A percentile compares a stretch with the other conserved stretches of the same genome.
These are phyloP conservation scores for Sordariomycetes sp. DNA, from an alignment of 2,329 filamentous ascomycete species.

Conservation along the genomic window DNA sequence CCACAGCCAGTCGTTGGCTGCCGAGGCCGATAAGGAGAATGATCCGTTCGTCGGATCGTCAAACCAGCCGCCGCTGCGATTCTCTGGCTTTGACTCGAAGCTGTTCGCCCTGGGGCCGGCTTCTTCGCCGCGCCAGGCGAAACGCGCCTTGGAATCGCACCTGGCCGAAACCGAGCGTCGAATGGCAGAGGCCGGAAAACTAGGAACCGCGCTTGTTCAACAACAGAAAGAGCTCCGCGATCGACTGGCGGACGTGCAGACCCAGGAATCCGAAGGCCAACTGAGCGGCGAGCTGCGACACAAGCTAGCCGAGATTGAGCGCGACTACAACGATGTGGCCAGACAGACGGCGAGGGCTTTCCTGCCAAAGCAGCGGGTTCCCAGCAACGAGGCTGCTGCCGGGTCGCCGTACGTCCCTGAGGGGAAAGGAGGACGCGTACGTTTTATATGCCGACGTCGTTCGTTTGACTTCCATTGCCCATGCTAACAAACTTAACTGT, in stretches of 20 bases:
- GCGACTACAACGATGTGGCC: slow-evolving; percentile 89
- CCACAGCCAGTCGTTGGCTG: slow-evolving; percentile 28
- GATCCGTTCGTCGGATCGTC: slow-evolving; percentile 47
- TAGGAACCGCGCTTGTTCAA: slow-evolving; percentile 78
- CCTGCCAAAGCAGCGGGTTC: slow-evolving; percentile 70
- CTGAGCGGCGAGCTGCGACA: slow-evolving; percentile 73
- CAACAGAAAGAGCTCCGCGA: slow-evolving; percentile 79
- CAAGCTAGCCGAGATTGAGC: slow-evolving; percentile 78
- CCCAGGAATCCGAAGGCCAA: slow-evolving; percentile 63
- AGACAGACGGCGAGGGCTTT: slow-evolving; percentile 83
- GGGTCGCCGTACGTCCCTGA: slow-evolving; percentile 44
- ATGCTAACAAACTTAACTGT: slow-evolving; percentile 3
- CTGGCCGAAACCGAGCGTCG: slow-evolving; percentile 85
- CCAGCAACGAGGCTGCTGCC: slow-evolving; percentile 51
- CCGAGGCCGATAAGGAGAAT: slow-evolving; percentile 22
- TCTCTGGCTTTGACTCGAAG: slow-evolving; percentile 73
- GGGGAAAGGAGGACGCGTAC: slow-evolving; percentile 40
- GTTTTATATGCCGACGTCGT: slow-evolving; percentile 13
- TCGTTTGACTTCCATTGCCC: background rate
- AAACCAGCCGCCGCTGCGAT: slow-evolving; percentile 47
- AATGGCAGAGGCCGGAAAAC: slow-evolving; percentile 79
- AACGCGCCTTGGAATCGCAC: slow-evolving; percentile 81
- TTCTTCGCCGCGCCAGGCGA: slow-evolving; percentile 76
- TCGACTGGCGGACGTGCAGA: slow-evolving; percentile 74
- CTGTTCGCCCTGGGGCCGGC: slow-evolving; percentile 67